Percentiles rank a stretch among this genome's conserved stretches.
These are phyloP conservation scores for Solanum hybrid DNA, from an alignment of 305 asterid genomes.

Conservation along the genomic window DNA sequence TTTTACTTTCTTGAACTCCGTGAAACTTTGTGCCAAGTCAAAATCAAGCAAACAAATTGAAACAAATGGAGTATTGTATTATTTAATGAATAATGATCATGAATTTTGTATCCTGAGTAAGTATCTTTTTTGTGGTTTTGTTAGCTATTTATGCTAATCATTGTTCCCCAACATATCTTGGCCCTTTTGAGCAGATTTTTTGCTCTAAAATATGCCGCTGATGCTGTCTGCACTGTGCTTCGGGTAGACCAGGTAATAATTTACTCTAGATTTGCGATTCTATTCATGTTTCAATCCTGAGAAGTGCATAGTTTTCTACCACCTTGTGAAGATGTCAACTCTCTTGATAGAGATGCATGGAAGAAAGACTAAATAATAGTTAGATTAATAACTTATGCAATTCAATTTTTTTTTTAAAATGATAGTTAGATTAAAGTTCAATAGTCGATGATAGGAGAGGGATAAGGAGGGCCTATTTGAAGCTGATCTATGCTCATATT, in stretches of 20 bases:
- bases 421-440: not conserved
- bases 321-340: not conserved
- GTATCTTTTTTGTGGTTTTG: not conserved
- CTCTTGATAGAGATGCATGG: not conserved
- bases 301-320: not conserved
- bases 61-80: not conserved
- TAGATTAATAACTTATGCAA: not conserved
- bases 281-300: not conserved
- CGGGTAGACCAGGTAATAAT: slow-evolving; percentile 81
- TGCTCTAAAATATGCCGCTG: slow-evolving; percentile 90
- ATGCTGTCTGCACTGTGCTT: slow-evolving; percentile 88
- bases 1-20: not conserved
- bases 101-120: not conserved
- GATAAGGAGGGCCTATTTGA: not conserved
- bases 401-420: not conserved
- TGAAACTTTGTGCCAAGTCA: not conserved
- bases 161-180: not conserved
- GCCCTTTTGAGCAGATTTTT: slow-evolving; percentile 40
- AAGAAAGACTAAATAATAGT: not conserved
- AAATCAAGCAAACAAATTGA: not conserved
- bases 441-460: not conserved
- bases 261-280: not conserved
- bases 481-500: not conserved
- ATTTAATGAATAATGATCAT: not conserved
- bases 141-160: not conserved